phyloP scores from a whole-genome alignment of 176 grass and related monocot species.

The Aegilops umbellulata region DNA sequence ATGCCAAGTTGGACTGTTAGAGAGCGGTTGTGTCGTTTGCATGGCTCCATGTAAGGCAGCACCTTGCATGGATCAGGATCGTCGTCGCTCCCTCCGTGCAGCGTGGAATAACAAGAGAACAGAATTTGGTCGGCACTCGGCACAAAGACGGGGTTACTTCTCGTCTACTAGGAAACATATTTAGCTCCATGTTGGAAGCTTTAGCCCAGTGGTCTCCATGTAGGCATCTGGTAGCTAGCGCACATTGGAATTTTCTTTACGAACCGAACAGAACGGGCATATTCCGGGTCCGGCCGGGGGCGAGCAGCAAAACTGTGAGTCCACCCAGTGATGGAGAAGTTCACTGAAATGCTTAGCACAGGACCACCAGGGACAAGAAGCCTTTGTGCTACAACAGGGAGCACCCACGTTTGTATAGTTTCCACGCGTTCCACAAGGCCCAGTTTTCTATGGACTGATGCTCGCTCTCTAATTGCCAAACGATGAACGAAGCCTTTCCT shows the following conservation, averaged over 20 bases:
- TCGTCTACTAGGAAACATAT: background rate
- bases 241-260: background rate
- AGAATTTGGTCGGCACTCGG: background rate
- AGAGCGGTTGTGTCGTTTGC: background rate
- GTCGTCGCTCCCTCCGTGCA: too few relatives aligned
- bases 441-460: background rate
- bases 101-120: background rate
- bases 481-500: too few relatives aligned
- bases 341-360: background rate
- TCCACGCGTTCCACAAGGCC: constrained; percentile 9
- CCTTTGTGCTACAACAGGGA: background rate
- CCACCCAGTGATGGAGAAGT: constrained; percentile 15
- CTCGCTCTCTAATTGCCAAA: too few relatives aligned
- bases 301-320: background rate
- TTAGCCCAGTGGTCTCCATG: constrained; percentile 1
- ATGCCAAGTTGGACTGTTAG: constrained; percentile 8
- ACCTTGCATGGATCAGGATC: constrained; percentile 23
- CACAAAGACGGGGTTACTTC: background rate
- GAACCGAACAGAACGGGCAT: background rate
- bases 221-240: background rate
- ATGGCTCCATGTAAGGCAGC: background rate
- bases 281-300: background rate
- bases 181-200: background rate
- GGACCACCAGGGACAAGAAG: background rate
- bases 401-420: background rate